Base-by-base conservation (phyloP, 306 rosid genomes). In the Quercus agrifolia region DNA sequence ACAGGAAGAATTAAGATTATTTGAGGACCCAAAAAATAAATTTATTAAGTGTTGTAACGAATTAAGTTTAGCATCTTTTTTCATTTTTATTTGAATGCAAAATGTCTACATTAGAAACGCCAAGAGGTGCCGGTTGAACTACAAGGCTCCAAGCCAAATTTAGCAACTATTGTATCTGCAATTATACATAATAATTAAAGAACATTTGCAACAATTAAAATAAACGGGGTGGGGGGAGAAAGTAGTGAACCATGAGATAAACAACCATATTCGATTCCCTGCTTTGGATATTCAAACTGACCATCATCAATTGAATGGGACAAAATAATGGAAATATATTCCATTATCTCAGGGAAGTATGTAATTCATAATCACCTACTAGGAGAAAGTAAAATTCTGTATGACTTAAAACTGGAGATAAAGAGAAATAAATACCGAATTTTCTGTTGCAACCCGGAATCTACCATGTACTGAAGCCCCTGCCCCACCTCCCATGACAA, bases 401-500 rank as follows among this genome's bases (percentile, higher is more conserved):
- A 33, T 19, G 19, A 67, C 72, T 33, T 67, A 1, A 30, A 63
- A 73, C 46, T 2, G 57, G 70, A 15, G 41, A 41, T 27, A 11
- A 2, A 28, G 33, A 20, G 25, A 52, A 30, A 76, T 70, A 79
- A 77, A 6, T 90, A 92, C 97, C 68, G 99, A 84, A 56, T 91
- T 95, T 84, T 95, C 97, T n/a, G 98, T 91, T 67, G 87, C 96
- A 62, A 95, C 88, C 61, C 97, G 81, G 81, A 91, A 92, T 89
- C 94, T 93, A 74, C 98, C 97, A 76, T 95, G 97, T 23, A 95
- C 79, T 75, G 98, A 92, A 83, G 81, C 91, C 55, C 99, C 98
- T 28, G 98, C 97, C 20, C 99, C 98, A 86, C 98, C 98, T 79
- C 99, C 99, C 97, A 95, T 92, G 74, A 95, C 98, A 63, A 91